Base-by-base conservation (phyloP, 2,329 filamentous ascomycete genomes). In the Diplodia sapinea region DNA sequence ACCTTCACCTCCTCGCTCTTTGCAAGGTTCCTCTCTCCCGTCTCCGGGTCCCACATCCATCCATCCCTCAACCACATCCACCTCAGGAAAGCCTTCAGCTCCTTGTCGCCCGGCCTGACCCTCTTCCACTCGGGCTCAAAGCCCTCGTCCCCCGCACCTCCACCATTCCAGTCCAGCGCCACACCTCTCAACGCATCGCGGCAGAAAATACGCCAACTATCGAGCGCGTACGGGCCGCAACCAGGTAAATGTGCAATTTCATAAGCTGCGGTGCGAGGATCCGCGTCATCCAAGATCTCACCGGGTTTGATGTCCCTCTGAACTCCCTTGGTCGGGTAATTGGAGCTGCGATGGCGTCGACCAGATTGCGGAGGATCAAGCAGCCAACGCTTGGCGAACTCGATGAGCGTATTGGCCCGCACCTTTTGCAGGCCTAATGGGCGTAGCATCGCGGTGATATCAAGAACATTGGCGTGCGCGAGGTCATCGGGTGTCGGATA, bases 11-110 rank as follows among this genome's bases (percentile, higher is more conserved):
- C 50, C 4, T 86, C 84, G 31, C 81, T 81, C 1, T 81, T 74
- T 9, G 91, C 81, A 31, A 85, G 78, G 31, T 81, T 80, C 69
- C 83, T 85, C 61, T 89, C 84, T 1, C 92, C 93, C 0, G 90
- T 93, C 33, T 81, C 77, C 1, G 88, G 87, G 79, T 96, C 86
- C 92, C 93, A 97, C 50, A 88, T 83, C 86, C 89, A 94, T 0
- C 93, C 92, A 73, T 96, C 91, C 55, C 89, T 88, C 80, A 95
- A 86, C 93, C 94, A 97, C 87, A 93, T 92, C 93, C 94, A 97
- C 49, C 90, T 85, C 74, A 97, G 79, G 79, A 89, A 97, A 0
- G 92, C 93, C 52, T 91, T 85, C n/a, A 97, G 81, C 78, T 97
- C 94, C 79, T 97, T 97, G 78, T 97, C 94, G 52, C 84, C 81